phyloP scores from a whole-genome alignment of 768 basidiomycete species.

The Pleurotus cornucopiae region DNA sequence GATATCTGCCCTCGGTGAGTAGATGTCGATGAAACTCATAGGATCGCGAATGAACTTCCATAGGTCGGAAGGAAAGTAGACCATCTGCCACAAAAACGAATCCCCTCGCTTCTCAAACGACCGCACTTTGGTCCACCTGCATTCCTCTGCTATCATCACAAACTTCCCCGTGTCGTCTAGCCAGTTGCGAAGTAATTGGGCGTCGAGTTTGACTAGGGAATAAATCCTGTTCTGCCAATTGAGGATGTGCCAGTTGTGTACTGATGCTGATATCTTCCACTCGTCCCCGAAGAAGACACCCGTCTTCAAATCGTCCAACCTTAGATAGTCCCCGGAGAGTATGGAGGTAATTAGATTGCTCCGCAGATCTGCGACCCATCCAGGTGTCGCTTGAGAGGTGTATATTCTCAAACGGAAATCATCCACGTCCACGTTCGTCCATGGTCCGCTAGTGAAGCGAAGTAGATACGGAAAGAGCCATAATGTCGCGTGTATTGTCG shows the following conservation, averaged over 20 bases:
- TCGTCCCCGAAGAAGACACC: constrained; percentile 22
- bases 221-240: constrained; percentile 32
- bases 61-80: constrained; percentile 26
- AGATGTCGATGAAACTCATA: constrained; percentile 27
- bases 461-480: constrained; percentile 37
- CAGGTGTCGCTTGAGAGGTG: constrained; percentile 30
- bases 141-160: constrained; percentile 32
- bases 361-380: constrained; percentile 31
- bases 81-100: constrained; percentile 11
- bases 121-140: constrained; percentile 31
- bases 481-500: constrained; percentile 18
- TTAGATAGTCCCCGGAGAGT: constrained; percentile 34
- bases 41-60: constrained; percentile 24
- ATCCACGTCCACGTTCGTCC: constrained; percentile 28
- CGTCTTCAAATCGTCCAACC: constrained; percentile 33
- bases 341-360: constrained; percentile 32
- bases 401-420: constrained; percentile 31
- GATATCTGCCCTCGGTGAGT: constrained; percentile 31
- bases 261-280: constrained; percentile 18
- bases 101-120: constrained; percentile 12
- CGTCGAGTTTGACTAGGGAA: constrained; percentile 30
- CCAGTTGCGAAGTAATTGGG: constrained; percentile 35
- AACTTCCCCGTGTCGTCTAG: constrained; percentile 31
- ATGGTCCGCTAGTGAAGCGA: constrained; percentile 30
- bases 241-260: constrained; percentile 31